Evolutionary conservation across 2,329 filamentous ascomycete species (phyloP).

Genomic region (Exophiala oligosperma): DNA sequence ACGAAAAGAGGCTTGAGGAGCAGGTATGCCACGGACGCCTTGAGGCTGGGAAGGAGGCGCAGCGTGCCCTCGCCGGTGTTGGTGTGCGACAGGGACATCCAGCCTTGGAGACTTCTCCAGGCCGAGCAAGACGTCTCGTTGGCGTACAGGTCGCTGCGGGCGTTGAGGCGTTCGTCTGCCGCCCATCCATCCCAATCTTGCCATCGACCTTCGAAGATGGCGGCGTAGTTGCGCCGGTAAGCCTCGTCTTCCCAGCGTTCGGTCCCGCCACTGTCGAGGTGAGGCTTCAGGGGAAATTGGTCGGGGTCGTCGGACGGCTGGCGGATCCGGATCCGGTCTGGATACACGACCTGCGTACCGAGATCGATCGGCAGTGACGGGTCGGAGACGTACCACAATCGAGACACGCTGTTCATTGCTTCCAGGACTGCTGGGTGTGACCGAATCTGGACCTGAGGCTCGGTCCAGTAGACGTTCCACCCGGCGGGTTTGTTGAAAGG

Average conservation of each 20-base stretch:
- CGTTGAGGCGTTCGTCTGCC: slow-evolving; percentile 26
- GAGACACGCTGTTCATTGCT: slow-evolving; percentile 18
- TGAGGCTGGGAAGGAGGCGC: slow-evolving; percentile 25
- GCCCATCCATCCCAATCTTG: slow-evolving; percentile 27
- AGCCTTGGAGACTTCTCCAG: slow-evolving; percentile 25
- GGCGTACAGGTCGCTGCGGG: slow-evolving; percentile 30
- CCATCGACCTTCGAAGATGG: slow-evolving; percentile 28
- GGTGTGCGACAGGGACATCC: slow-evolving; percentile 26
- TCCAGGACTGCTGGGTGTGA: slow-evolving; percentile 16
- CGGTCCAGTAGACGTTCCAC: slow-evolving; percentile 14
- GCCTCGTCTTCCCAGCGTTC: slow-evolving; percentile 28
- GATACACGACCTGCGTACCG: slow-evolving; percentile 28
- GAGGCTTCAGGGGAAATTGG: slow-evolving; percentile 21
- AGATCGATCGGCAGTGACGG: slow-evolving; percentile 18
- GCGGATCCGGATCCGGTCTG: slow-evolving; percentile 32
- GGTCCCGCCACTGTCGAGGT: slow-evolving; percentile 28
- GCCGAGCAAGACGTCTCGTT: slow-evolving; percentile 20
- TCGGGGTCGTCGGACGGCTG: slow-evolving; percentile 25
- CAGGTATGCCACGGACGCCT: slow-evolving; percentile 27
- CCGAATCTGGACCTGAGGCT: slow-evolving; percentile 15
- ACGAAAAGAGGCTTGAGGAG: slow-evolving; percentile 28
- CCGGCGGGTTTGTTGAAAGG: slow-evolving; percentile 14
- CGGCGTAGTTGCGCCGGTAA: slow-evolving; percentile 20
- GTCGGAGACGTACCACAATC: slow-evolving; percentile 7
- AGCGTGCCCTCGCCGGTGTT: slow-evolving; percentile 26